A percentile compares a stretch with the other conserved stretches of the same genome.
Evolutionary conservation across 2,329 filamentous ascomycete species (phyloP).

Genomic region (Fusarium buharicum): DNA sequence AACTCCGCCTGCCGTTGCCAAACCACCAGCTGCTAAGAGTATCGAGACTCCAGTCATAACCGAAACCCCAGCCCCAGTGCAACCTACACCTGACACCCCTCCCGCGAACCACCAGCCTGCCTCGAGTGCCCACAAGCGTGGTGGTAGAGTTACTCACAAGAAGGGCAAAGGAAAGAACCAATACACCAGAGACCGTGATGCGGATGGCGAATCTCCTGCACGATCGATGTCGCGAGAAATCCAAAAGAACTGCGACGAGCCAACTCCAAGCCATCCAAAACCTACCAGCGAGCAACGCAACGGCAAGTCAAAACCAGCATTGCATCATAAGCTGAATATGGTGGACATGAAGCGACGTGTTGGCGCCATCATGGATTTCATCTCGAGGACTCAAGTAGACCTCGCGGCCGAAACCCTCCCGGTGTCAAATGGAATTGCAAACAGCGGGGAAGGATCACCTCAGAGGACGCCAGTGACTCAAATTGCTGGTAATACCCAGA

Average conservation of each 20-base stretch:
- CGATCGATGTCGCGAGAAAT: slow-evolving; percentile 65
- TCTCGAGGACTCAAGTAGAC: slow-evolving; percentile 87
- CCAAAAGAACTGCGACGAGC: slow-evolving; percentile 52
- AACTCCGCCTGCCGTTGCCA: slow-evolving; percentile 60
- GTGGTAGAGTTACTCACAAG: slow-evolving; percentile 68
- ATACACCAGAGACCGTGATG: slow-evolving; percentile 80
- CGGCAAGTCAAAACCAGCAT: slow-evolving; percentile 60
- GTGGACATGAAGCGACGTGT: slow-evolving; percentile 89
- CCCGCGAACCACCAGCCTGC: slow-evolving; percentile 58
- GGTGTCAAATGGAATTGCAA: slow-evolving; percentile 53
- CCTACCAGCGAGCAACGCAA: slow-evolving; percentile 62
- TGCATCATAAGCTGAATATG: slow-evolving; percentile 79
- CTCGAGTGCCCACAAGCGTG: slow-evolving; percentile 66
- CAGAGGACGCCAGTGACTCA: slow-evolving; percentile 52
- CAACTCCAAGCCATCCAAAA: slow-evolving; percentile 51
- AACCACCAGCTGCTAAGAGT: slow-evolving; percentile 45
- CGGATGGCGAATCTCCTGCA: slow-evolving; percentile 66
- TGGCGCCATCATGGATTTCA: slow-evolving; percentile 87
- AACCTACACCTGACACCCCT: slow-evolving; percentile 53
- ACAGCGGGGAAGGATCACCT: slow-evolving; percentile 55
- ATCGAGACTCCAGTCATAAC: slow-evolving; percentile 47
- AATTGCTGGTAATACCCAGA: slow-evolving; percentile 50
- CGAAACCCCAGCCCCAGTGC: slow-evolving; percentile 45
- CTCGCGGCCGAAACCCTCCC: slow-evolving; percentile 73
- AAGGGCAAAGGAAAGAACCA: slow-evolving; percentile 81